Evolutionary conservation across 108 stramenopile genomes (phyloP).

Genomic region (Pseudonitzschia multiseries): DNA sequence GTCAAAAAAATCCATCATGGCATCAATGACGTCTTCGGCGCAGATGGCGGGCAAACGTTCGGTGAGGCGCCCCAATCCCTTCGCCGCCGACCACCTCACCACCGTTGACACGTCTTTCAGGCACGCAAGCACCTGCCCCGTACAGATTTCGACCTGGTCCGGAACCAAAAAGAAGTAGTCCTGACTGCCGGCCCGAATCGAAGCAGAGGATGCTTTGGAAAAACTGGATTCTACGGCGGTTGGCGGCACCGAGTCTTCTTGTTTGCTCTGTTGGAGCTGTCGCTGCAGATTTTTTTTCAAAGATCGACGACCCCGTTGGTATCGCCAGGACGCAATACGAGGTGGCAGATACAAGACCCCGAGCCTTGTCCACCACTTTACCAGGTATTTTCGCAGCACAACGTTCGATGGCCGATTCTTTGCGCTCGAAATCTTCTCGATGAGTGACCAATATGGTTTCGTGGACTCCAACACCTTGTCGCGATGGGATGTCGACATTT

Average conservation of each 20-base stretch:
- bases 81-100: conserved; percentile 98
- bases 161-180: conserved; percentile 73
- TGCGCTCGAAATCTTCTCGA: conserved; percentile 12
- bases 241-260: not conserved
- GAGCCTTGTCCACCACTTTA: conserved; percentile 92
- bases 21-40: conserved; percentile 96
- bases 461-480: conserved; percentile 34
- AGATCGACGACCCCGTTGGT: conserved; percentile 86
- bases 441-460: conserved; percentile 14
- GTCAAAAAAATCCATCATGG: conserved; percentile 73
- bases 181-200: not conserved
- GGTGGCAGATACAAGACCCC: conserved; percentile 92
- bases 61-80: conserved; percentile 96
- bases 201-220: not conserved
- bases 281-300: conserved; percentile 71
- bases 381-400: conserved; percentile 76
- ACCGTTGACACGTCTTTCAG: conserved; percentile 88
- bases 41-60: conserved; percentile 86
- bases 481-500: conserved; percentile 55
- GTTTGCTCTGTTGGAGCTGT: conserved; percentile 7
- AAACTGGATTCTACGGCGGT: not conserved
- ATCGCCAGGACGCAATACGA: conserved; percentile 91
- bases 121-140: conserved; percentile 83
- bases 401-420: conserved; percentile 42
- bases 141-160: conserved; percentile 94